Conservation (phyloP, 768 basidiomycete species). For the Phaeolepiota aurea region DNA sequence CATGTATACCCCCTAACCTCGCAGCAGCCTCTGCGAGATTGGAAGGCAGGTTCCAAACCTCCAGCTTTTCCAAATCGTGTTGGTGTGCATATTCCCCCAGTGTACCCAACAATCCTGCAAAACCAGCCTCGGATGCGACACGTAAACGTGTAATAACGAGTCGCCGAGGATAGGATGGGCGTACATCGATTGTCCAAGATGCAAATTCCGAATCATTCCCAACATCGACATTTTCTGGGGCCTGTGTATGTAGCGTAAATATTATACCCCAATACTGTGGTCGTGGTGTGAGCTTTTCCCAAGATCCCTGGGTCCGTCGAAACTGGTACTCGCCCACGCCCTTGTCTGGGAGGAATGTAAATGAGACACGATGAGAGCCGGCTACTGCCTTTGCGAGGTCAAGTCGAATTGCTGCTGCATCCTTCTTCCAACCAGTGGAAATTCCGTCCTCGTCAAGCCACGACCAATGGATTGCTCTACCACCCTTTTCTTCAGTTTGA, state of each 20-base stretch:
- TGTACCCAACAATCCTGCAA: slow-evolving; percentile 24
- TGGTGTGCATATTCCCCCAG: slow-evolving; percentile 25
- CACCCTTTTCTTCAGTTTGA: background rate
- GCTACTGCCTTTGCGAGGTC: slow-evolving; percentile 13
- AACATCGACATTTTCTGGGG: slow-evolving; percentile 1
- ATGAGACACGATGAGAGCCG: slow-evolving; percentile 10
- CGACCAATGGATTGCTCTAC: slow-evolving; percentile 13
- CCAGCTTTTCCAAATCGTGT: slow-evolving; percentile 26
- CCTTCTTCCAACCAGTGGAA: slow-evolving; percentile 27
- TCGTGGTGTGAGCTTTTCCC: slow-evolving; percentile 8
- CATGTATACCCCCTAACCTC: slow-evolving; percentile 20
- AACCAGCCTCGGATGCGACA: slow-evolving; percentile 16
- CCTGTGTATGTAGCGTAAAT: too few species aligned
- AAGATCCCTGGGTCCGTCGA: slow-evolving; percentile 18
- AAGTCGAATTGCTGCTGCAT: slow-evolving; percentile 24
- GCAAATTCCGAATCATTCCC: slow-evolving; percentile 18
- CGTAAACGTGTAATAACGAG: slow-evolving; percentile 39
- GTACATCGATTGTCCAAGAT: slow-evolving; percentile 35
- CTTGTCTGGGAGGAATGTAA: slow-evolving; percentile 32
- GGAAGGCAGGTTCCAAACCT: slow-evolving; percentile 37
- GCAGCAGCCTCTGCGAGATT: slow-evolving; percentile 18
- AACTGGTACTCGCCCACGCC: slow-evolving; percentile 43
- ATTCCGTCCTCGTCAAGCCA: slow-evolving; percentile 30
- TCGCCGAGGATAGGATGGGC: slow-evolving; percentile 18
- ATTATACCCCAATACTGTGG: slow-evolving; percentile 24